These are phyloP conservation scores for Gastrolobium villosum DNA, from an alignment of 306 rosid genomes.

Conservation along the genomic window DNA sequence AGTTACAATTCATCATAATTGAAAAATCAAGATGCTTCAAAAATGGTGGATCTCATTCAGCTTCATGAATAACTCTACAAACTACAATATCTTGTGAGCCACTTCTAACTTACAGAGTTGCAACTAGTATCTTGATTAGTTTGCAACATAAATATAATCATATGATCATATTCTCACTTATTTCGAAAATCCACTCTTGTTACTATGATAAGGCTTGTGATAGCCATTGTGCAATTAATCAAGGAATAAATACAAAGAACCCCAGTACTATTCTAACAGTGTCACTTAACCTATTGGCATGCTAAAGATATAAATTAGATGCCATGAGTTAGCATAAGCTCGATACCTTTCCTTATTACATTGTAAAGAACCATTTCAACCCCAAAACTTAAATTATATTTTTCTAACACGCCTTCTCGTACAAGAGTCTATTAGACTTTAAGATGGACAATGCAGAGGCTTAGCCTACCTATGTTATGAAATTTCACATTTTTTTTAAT, in stretches of 20 bases:
- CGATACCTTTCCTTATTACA: neutral
- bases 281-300: constrained; percentile 23
- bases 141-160: neutral
- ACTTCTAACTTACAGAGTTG: constrained; percentile 15
- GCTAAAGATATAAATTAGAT: neutral
- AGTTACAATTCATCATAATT: constrained; percentile 16
- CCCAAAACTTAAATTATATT: no score
- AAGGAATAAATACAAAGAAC: constrained; percentile 8
- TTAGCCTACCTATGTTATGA: no score
- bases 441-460: no score
- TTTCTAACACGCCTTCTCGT: no score
- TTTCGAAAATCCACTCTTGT: neutral
- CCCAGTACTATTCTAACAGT: neutral
- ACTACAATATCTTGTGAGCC: neutral
- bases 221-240: neutral
- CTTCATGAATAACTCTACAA: neutral
- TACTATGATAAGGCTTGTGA: neutral
- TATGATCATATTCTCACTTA: neutral
- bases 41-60: constrained; percentile 9
- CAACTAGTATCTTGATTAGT: constrained; percentile 25
- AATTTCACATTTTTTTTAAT: no score
- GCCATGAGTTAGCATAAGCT: neutral
- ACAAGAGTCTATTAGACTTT: no score
- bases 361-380: no score
- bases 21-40: constrained; percentile 1